Evolutionary conservation across 805 yeast genomes (phyloP), one percentile per base, ranked within the genome.

Genomic region (Blastobotrys robertii): DNA sequence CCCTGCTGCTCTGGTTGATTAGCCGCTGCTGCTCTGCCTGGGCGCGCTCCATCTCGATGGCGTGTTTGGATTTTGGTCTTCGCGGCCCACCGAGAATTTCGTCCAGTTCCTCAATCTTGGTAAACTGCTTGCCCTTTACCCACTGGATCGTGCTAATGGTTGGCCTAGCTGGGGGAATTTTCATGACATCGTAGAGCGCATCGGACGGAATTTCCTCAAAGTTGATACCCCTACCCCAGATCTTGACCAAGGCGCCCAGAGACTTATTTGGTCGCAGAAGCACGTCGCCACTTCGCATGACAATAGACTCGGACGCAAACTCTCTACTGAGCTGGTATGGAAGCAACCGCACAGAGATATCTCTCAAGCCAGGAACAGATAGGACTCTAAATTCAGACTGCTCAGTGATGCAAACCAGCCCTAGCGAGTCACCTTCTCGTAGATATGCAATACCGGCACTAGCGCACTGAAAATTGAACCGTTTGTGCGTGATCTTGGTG

Each of bases 151-250:
- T 74, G 31, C 86, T 76, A 5, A 84, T 76, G 3, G 76, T 70
- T 2, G 98, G 99, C 38, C 97, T 70, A 29, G 76, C 74, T 1
- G 95, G 94, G 14, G 81, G 73, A 4, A 72, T 64, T 37, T 82
- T 69, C 47, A 77, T 74, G 19, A 76, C 81, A 54, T 84, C 81
- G 64, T 81, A 88, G 30, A 92, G 63, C 1, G 70, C 63, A 58
- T 84, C 95, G 1, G 67, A 58, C 2, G 48, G 46, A 12, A 49
- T 60, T 16, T 53, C 53, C n/a, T 51, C 56, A 7, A 50, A 54
- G 37, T 42, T 41, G 32, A 48, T 46, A 14, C 73, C 72, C 14
- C 60, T 55, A 2, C 77, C 76, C 58, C 74, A 64, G 1, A 77
- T 63, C 25, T 73, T 69, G 5, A 78, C 58, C 38, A 80, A 52